phyloP scores from a whole-genome alignment of 371 early-diverging fungal species.

The Rhizomucor pusillus region DNA sequence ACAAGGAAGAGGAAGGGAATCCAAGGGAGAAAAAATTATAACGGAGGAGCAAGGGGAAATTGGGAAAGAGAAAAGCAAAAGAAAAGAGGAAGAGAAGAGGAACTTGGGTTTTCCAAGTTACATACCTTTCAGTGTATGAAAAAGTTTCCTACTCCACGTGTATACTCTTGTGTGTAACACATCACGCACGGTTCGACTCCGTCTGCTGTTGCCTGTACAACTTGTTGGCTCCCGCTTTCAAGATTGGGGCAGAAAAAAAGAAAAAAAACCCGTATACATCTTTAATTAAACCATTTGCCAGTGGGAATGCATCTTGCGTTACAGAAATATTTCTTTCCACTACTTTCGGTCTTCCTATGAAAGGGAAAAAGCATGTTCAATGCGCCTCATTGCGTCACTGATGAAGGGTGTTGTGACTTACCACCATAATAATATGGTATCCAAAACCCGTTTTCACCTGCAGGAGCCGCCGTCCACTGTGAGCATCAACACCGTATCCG shows the following conservation, averaged over 20 bases:
- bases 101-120: not conserved
- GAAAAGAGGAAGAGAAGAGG: constrained; percentile 3
- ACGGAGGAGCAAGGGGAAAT: constrained; percentile 1
- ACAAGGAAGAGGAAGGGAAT: constrained; percentile 2
- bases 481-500: not conserved
- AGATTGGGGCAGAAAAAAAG: too few species aligned
- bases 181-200: not conserved
- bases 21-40: not conserved
- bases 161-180: not conserved
- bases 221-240: too few species aligned
- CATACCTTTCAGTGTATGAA: not conserved
- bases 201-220: not conserved
- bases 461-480: not conserved
- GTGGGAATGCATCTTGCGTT: not conserved
- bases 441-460: constrained; percentile 57
- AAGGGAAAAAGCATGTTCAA: not conserved
- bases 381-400: not conserved
- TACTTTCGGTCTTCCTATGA: not conserved
- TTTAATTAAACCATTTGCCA: not conserved
- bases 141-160: not conserved
- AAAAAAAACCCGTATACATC: not conserved
- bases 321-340: not conserved
- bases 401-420: constrained; percentile 13
- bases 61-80: not conserved
- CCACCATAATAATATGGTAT: constrained; percentile 91